Percentiles rank a stretch among this genome's conserved stretches.
phyloP scores from a whole-genome alignment of 2,329 filamentous ascomycete species.

The Elsinoe ampelina region DNA sequence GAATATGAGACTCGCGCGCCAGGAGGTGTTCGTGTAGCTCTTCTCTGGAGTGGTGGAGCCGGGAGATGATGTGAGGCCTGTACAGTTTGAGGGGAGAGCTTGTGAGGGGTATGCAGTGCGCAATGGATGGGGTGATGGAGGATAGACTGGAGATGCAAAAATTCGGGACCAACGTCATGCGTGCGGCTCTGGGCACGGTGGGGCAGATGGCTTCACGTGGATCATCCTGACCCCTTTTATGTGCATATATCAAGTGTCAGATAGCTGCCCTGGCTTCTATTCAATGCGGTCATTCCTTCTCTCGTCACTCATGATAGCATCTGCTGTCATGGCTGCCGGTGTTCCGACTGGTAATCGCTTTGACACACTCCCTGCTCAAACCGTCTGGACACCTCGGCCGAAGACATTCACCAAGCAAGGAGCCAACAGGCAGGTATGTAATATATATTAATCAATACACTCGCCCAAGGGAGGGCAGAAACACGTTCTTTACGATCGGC shows the following conservation, averaged over 20 bases:
- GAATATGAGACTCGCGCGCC: no score
- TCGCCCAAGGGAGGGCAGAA: background rate
- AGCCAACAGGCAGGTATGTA: background rate
- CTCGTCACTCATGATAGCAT: no score
- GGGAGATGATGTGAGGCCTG: no score
- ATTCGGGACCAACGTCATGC: constrained; percentile 9
- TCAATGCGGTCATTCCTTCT: background rate
- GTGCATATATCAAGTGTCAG: background rate
- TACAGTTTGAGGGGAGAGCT: background rate
- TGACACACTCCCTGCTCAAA: no score
- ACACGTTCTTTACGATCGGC: background rate
- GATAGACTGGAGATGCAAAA: background rate
- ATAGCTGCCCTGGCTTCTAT: background rate
- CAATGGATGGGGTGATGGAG: background rate
- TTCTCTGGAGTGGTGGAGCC: no score
- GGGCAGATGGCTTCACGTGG: background rate
- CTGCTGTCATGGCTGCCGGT: no score
- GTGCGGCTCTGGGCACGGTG: constrained; percentile 6
- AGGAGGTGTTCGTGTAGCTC: no score
- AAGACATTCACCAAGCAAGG: background rate
- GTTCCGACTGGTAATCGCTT: no score
- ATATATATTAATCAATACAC: constrained; percentile 9
- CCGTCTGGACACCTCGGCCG: background rate
- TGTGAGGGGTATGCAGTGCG: background rate
- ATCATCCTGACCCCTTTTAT: background rate